Percentiles rank a stretch among this genome's conserved stretches.
phyloP scores from a whole-genome alignment of 768 basidiomycete species.

The Kwoniella mangroviensis region DNA sequence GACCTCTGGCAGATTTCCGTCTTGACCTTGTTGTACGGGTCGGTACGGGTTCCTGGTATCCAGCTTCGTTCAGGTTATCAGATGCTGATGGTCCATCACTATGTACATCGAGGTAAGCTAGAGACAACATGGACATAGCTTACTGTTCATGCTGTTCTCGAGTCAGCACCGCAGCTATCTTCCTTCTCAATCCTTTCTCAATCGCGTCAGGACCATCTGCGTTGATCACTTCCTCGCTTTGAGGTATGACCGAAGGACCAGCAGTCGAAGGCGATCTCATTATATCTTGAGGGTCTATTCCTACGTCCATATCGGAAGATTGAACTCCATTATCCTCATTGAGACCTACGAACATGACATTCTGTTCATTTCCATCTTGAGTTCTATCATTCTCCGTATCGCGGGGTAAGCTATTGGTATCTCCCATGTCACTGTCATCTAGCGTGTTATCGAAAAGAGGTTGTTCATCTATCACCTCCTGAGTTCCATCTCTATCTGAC shows the following conservation, averaged over 20 bases:
- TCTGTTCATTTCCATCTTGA: no score
- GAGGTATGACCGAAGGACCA: not conserved
- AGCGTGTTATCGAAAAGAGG: not conserved
- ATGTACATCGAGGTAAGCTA: not conserved
- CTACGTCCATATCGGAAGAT: slow-evolving; percentile 9
- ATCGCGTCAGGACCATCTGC: not conserved
- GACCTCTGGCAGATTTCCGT: not conserved
- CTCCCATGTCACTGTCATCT: not conserved
- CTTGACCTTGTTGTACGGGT: not conserved
- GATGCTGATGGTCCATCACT: not conserved
- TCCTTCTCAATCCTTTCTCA: not conserved
- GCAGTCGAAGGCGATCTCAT: slow-evolving; percentile 3
- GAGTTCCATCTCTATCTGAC: not conserved
- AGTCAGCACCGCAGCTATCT: not conserved
- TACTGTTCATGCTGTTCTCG: slow-evolving; percentile 6
- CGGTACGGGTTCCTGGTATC: not conserved
- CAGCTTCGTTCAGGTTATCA: slow-evolving; percentile 1
- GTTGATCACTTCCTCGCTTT: not conserved
- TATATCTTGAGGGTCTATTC: slow-evolving; percentile 10
- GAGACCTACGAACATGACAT: slow-evolving; percentile 3
- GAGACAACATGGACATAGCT: not conserved
- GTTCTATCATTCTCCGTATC: no score
- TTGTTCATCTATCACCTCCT: not conserved
- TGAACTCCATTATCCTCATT: slow-evolving; percentile 8
- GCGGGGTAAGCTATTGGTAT: not conserved